A percentile compares a stretch with the other conserved stretches of the same genome.
phyloP scores from a whole-genome alignment of 1,139 yeast genomes.

The Taiozyma sp. region DNA sequence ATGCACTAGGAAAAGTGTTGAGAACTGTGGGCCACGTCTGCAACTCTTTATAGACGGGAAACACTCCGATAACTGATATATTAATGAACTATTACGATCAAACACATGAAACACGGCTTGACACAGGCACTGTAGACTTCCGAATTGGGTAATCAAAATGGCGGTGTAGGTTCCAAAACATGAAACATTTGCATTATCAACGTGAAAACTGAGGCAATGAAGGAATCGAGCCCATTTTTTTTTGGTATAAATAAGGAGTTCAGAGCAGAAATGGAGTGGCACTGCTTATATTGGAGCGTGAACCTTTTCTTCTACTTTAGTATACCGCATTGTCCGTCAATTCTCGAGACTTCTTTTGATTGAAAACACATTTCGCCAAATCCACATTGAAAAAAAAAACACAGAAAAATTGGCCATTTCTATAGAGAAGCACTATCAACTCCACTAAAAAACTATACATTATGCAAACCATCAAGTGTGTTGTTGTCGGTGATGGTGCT shows the following conservation, averaged over 20 bases:
- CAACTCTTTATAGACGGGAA: neutral
- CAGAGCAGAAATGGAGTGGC: neutral
- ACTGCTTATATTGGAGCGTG: neutral
- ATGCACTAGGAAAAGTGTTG: slow-evolving; percentile 33
- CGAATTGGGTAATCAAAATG: neutral
- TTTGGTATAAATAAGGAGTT: no score
- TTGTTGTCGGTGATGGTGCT: slow-evolving; percentile 97
- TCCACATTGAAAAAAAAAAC: neutral
- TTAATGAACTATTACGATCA: neutral
- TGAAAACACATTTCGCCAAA: neutral
- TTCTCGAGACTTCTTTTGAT: no score
- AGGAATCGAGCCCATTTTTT: neutral
- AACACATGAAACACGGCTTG: neutral
- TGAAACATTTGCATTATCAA: neutral
- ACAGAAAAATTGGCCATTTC: neutral
- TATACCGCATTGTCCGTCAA: neutral
- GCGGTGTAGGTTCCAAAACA: neutral
- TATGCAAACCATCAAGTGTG: slow-evolving; percentile 92
- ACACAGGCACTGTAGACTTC: neutral
- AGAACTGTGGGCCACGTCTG: slow-evolving; percentile 6
- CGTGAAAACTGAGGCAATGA: neutral
- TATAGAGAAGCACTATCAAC: neutral
- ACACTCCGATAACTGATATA: neutral
- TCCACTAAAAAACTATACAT: slow-evolving; percentile 4
- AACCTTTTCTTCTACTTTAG: neutral